Conservation (phyloP, 2,329 filamentous ascomycete species). For the Monascus ruber region DNA sequence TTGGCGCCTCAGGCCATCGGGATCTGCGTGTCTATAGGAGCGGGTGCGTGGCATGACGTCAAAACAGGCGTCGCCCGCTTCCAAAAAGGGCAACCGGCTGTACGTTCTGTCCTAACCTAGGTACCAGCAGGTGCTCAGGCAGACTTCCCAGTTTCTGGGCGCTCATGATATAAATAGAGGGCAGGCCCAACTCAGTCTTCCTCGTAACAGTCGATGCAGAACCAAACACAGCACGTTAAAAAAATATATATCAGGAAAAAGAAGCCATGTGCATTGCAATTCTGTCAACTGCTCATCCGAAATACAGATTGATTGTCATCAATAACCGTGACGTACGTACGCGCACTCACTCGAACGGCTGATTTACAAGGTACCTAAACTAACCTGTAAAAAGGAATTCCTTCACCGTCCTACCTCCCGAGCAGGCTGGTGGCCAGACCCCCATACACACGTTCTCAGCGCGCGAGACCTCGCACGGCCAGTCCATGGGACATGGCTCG, state of each 20-base stretch:
- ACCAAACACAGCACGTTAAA: no score
- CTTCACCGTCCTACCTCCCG: conserved; percentile 48
- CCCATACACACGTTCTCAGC: conserved; percentile 45
- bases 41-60: no score
- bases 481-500: conserved; percentile 54
- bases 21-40: no score
- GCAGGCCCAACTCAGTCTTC: no score
- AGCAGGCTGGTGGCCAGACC: conserved; percentile 49
- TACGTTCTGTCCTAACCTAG: no score
- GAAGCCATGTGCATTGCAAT: conserved; percentile 64
- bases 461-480: conserved; percentile 51
- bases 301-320: conserved; percentile 62
- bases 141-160: no score
- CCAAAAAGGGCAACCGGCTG: no score
- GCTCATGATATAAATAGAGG: no score
- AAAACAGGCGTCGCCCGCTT: no score
- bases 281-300: conserved; percentile 62
- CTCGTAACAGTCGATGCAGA: no score
- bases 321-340: conserved; percentile 60
- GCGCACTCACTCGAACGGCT: neutral
- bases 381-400: conserved; percentile 41
- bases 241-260: conserved; percentile 7
- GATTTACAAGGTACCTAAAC: neutral
- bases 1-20: no score
- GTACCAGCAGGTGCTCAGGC: no score